Base-by-base conservation (phyloP, 2,329 filamentous ascomycete genomes). In the Talaromyces atroroseus region DNA sequence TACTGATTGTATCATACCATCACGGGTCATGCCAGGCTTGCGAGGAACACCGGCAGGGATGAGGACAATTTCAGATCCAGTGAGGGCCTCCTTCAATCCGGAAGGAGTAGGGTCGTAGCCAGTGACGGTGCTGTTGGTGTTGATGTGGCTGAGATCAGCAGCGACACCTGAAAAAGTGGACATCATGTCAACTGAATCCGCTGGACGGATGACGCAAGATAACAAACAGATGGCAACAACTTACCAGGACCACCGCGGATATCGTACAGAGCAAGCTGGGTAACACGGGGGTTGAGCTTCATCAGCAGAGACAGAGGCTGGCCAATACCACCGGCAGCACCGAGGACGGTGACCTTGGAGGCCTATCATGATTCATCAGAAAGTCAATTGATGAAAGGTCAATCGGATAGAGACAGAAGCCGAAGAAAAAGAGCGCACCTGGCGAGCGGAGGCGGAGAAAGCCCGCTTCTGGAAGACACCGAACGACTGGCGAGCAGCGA, bases 11-110 rank as follows among this genome's bases (percentile, higher is more conserved):
- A 40, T 12, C 77, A 61, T 79, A 86, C 83, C 83, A 79, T 99
- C 94, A 83, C 94, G 92, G 80, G 89, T 95, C 94, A 99, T 99
- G 80, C 94, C 94, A 75, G 94, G 94, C 86, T 96, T 96, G 81
- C 94, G 91, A 73, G 94, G 94, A 65, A 99, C 92, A 83, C 94
- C 94, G 71, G 94, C 94, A 71, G 94, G 94, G 77, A 99, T 97
- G 73, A 99, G 85, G 71, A 99, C 90, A 68, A 99, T 86, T 78
- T 97, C 91, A 71, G 91, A 81, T 73, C 84, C 92, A 80, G 89
- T 88, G 75, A 99, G 85, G 71, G 87, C 87, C 63, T 82, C 82
- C 68, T 83, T 83, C 62, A 97, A 88, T 70, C 90, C 90, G 59
- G 82, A 80, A 61, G 87, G 80, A 63, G 82, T 87, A 64, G 91